phyloP scores from a whole-genome alignment of 2,329 filamentous ascomycete species.

The Fusarium camptoceras region DNA sequence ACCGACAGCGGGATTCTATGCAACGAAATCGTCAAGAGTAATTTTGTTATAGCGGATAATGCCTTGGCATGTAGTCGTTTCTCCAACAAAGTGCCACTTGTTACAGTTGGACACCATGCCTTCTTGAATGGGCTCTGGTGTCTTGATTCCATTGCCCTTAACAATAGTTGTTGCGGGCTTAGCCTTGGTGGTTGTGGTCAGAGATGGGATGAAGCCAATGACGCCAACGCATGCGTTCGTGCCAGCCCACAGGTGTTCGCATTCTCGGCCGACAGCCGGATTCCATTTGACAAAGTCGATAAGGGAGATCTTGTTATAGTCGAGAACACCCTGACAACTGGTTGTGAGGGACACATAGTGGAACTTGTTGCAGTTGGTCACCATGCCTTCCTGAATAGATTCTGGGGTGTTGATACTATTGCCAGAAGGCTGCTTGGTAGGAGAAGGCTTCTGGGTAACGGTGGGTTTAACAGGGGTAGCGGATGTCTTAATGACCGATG shows the following conservation, averaged over 20 bases:
- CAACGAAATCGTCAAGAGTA: neutral
- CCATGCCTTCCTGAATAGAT: slow-evolving; percentile 10
- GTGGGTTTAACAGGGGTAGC: neutral
- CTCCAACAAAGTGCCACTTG: slow-evolving; percentile 2
- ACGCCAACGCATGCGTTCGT: slow-evolving; percentile 1
- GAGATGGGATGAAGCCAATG: neutral
- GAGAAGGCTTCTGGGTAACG: neutral
- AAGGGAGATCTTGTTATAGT: slow-evolving; percentile 4
- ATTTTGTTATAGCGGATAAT: slow-evolving; percentile 13
- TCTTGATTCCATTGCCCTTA: neutral
- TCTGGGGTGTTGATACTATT: neutral
- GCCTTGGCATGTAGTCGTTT: neutral
- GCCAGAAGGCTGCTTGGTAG: neutral
- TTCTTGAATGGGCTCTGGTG: neutral
- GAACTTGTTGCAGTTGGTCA: slow-evolving; percentile 12
- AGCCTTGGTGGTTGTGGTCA: neutral
- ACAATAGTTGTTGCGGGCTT: neutral
- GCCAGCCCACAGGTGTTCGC: neutral
- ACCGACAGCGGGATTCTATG: slow-evolving; percentile 1
- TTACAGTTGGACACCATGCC: slow-evolving; percentile 15
- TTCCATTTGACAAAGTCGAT: slow-evolving; percentile 13
- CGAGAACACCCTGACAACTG: neutral
- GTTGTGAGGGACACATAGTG: neutral
- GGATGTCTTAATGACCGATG: fast-evolving
- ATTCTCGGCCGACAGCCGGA: neutral